Evolutionary conservation across 2,329 filamentous ascomycete species (phyloP).

Genomic region (Aspergillus clavatus): DNA sequence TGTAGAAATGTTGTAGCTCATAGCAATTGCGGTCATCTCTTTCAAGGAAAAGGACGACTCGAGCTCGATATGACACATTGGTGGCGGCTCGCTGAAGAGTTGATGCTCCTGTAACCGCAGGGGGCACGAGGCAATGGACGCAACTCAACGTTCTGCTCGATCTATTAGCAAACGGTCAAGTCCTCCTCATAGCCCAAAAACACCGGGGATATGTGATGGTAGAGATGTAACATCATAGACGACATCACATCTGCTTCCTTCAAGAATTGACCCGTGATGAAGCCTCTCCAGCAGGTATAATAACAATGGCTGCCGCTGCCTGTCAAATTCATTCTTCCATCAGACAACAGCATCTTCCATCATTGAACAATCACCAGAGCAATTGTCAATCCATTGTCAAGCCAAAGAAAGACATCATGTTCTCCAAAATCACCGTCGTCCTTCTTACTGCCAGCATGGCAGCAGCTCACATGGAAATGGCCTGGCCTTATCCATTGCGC

Average conservation of each 20-base stretch:
- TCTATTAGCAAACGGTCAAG: neutral
- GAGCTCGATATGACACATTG: neutral
- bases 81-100: neutral
- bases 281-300: neutral
- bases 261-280: neutral
- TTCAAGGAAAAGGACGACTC: neutral
- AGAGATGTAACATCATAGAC: slow-evolving; percentile 2
- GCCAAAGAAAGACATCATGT: slow-evolving; percentile 3
- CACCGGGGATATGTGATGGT: slow-evolving; percentile 1
- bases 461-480: slow-evolving; percentile 49
- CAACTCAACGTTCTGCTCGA: neutral
- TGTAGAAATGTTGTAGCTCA: neutral
- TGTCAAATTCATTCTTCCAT: neutral
- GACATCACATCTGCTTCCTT: neutral
- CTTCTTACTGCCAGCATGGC: slow-evolving; percentile 1
- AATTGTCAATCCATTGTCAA: no score
- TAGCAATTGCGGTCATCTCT: neutral
- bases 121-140: neutral
- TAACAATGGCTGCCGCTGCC: neutral
- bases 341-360: no score
- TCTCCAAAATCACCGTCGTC: slow-evolving; percentile 1
- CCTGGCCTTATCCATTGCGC: slow-evolving; percentile 46
- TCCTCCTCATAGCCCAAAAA: neutral
- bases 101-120: neutral
- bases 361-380: no score